phyloP scores from a whole-genome alignment of 805 yeast genomes.

The Candida boleticola region DNA sequence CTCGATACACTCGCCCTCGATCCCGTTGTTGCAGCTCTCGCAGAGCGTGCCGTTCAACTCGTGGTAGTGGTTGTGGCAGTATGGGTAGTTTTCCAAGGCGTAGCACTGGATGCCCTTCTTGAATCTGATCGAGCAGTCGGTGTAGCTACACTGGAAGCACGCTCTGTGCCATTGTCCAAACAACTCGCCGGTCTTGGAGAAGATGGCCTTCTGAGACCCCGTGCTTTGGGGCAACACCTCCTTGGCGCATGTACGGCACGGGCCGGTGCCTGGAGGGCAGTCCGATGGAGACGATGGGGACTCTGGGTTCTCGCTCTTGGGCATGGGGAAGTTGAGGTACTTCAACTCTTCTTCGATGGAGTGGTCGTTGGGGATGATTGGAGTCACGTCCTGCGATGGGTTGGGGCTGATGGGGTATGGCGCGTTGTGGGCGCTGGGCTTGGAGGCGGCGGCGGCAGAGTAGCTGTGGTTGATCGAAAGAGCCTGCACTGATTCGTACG shows the following conservation, averaged over 20 bases:
- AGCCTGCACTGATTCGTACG: neutral
- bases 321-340: constrained; percentile 23
- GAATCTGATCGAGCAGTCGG: constrained; percentile 55
- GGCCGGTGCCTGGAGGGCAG: constrained; percentile 66
- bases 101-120: constrained; percentile 66
- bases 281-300: constrained; percentile 7
- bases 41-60: constrained; percentile 73
- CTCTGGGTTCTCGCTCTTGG: neutral
- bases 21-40: constrained; percentile 64
- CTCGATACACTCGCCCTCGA: constrained; percentile 90
- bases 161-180: constrained; percentile 93
- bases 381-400: constrained; percentile 8
- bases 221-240: constrained; percentile 43
- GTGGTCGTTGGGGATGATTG: constrained; percentile 35
- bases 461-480: constrained; percentile 1
- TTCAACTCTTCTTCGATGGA: constrained; percentile 31
- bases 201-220: constrained; percentile 58
- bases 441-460: neutral
- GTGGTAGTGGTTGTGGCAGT: constrained; percentile 79
- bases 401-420: constrained; percentile 1
- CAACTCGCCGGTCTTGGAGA: constrained; percentile 79
- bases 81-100: constrained; percentile 75
- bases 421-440: neutral
- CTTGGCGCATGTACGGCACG: constrained; percentile 71
- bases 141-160: constrained; percentile 70